Conservation (phyloP, 2,329 filamentous ascomycete species). For the Trichophyton benhamiae region DNA sequence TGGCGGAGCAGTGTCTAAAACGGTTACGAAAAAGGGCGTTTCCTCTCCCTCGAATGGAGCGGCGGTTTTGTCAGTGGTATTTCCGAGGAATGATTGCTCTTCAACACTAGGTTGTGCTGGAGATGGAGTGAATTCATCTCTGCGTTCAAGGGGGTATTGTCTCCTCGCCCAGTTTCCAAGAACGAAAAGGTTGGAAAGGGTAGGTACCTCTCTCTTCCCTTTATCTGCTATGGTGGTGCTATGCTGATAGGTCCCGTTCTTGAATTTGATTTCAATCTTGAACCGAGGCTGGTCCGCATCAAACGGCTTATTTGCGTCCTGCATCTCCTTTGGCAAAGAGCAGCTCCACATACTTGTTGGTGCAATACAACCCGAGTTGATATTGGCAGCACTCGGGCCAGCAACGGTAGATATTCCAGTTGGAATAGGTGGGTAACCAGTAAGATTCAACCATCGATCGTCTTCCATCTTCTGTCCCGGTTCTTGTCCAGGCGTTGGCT, state of each 20-base stretch:
- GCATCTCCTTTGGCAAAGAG: conserved; percentile 64
- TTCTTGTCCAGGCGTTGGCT: neutral
- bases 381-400: conserved; percentile 53
- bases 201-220: conserved; percentile 7
- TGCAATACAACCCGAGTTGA: conserved; percentile 57
- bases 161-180: neutral
- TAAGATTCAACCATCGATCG: conserved; percentile 67
- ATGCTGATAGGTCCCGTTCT: conserved; percentile 44
- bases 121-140: conserved; percentile 30
- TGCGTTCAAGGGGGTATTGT: conserved; percentile 12
- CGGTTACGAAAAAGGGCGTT: conserved; percentile 77
- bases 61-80: conserved; percentile 65
- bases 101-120: conserved; percentile 41
- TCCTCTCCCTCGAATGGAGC: conserved; percentile 66
- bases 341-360: conserved; percentile 77
- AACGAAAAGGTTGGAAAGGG: neutral
- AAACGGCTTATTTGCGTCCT: conserved; percentile 51
- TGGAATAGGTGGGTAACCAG: conserved; percentile 73
- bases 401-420: conserved; percentile 71
- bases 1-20: conserved; percentile 39
- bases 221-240: conserved; percentile 45
- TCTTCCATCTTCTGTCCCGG: conserved; percentile 19
- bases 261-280: conserved; percentile 58
- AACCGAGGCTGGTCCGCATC: conserved; percentile 62
- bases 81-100: conserved; percentile 72